Conservation (phyloP, 2,329 filamentous ascomycete species). For the Xenosphaeropsis pyriputrescens region DNA sequence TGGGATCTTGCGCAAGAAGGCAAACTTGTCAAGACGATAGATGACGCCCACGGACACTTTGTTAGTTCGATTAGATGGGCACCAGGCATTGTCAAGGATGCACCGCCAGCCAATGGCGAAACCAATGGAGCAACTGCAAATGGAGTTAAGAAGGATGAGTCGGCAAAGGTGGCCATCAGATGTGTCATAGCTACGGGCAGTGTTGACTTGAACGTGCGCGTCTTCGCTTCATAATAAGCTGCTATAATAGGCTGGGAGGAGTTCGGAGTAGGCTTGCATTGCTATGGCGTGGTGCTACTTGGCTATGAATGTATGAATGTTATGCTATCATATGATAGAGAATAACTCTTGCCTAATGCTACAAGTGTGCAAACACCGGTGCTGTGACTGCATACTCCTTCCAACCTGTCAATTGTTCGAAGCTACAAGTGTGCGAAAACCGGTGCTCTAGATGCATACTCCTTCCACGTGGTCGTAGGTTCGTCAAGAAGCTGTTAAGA, state of each 20-base stretch:
- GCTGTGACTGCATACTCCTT: too few species aligned
- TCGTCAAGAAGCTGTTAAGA: slow-evolving; percentile 25
- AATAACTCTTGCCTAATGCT: too few species aligned
- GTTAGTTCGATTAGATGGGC: slow-evolving; percentile 82
- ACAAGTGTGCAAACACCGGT: too few species aligned
- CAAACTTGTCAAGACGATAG: slow-evolving; percentile 72
- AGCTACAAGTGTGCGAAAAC: slow-evolving; percentile 12
- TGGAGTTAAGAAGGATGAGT: slow-evolving; percentile 24
- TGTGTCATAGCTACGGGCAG: slow-evolving; percentile 81
- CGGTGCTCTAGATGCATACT: slow-evolving; percentile 19
- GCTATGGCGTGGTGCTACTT: too few species aligned
- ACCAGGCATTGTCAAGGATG: slow-evolving; percentile 54
- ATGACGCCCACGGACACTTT: slow-evolving; percentile 70
- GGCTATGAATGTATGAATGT: too few species aligned
- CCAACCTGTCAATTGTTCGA: too few species aligned
- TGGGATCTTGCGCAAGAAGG: slow-evolving; percentile 90
- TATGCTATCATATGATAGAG: too few species aligned
- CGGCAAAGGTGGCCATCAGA: slow-evolving; percentile 48
- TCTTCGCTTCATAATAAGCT: slow-evolving; percentile 44
- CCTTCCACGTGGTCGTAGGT: slow-evolving; percentile 25
- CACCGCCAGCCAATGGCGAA: slow-evolving; percentile 25
- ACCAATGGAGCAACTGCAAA: slow-evolving; percentile 32
- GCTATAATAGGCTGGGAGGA: too few species aligned
- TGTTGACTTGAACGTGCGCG: slow-evolving; percentile 65
- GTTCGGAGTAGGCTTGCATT: too few species aligned